Percentiles rank a stretch among this genome's conserved stretches.
Conservation (phyloP, 371 early-diverging fungal genomes). For the Chytridiales sp. region DNA sequence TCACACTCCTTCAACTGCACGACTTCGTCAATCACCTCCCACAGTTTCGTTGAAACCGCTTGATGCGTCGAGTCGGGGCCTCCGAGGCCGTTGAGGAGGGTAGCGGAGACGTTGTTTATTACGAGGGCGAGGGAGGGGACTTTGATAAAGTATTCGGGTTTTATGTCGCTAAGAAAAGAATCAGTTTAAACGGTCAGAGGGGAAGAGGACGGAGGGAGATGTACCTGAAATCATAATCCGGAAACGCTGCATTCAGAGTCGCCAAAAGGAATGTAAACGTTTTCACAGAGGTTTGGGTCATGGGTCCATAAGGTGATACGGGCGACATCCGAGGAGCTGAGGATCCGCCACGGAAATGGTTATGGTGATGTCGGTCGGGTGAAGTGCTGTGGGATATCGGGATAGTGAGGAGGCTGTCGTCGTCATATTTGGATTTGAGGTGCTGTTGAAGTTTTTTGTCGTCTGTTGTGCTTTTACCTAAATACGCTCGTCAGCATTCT, state of each 20-base stretch:
- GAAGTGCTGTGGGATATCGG: not conserved
- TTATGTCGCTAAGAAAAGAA: conserved; percentile 62
- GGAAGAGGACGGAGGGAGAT: conserved; percentile 13
- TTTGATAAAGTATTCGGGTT: conserved; percentile 83
- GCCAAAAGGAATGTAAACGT: conserved; percentile 89
- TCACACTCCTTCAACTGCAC: conserved; percentile 80
- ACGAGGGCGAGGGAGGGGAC: conserved; percentile 70
- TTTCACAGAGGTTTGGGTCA: conserved; percentile 68
- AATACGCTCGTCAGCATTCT: conserved; percentile 9
- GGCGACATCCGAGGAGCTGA: conserved; percentile 47
- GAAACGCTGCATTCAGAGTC: conserved; percentile 89
- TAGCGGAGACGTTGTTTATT: conserved; percentile 81
- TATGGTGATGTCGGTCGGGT: not conserved
- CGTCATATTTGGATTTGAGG: conserved; percentile 73
- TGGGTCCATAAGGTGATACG: conserved; percentile 81
- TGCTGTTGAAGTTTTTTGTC: conserved; percentile 86
- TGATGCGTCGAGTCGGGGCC: conserved; percentile 34
- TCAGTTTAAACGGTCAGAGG: not conserved
- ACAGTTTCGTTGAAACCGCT: conserved; percentile 54
- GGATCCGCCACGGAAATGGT: not conserved
- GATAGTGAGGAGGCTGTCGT: conserved; percentile 44
- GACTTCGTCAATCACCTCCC: conserved; percentile 81
- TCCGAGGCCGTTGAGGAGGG: conserved; percentile 81
- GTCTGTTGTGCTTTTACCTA: conserved; percentile 85
- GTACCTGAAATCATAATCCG: conserved; percentile 89